These are phyloP conservation scores for Carex parvula DNA, from an alignment of 176 grass and related monocot species.

Conservation along the genomic window DNA sequence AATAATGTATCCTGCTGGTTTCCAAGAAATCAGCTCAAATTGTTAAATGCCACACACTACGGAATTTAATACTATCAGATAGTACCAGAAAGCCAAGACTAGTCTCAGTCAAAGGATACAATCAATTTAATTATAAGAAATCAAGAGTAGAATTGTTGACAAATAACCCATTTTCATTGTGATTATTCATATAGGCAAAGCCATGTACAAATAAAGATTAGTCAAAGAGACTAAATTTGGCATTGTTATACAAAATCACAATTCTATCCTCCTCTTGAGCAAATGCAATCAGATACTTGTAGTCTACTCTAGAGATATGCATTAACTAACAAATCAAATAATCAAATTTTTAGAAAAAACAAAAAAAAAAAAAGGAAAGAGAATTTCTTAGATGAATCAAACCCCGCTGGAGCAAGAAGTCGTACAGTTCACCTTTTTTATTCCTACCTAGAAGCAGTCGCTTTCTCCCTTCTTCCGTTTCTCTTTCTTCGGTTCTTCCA, in stretches of 20 bases:
- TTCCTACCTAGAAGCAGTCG: background rate
- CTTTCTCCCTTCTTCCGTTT: background rate
- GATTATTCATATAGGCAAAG: background rate
- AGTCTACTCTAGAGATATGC: background rate
- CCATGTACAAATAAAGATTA: too few relatives aligned
- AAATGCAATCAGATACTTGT: slow-evolving; percentile 4
- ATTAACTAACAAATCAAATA: background rate
- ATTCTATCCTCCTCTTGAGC: background rate
- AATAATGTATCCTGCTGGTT: background rate
- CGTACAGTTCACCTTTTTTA: background rate
- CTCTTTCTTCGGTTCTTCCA: background rate
- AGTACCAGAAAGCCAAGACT: background rate
- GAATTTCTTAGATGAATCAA: background rate
- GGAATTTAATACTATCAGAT: background rate
- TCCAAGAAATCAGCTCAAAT: background rate
- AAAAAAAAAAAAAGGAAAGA: background rate
- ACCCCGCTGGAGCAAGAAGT: background rate
- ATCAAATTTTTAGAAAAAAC: too few relatives aligned
- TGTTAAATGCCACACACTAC: background rate
- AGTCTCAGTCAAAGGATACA: background rate
- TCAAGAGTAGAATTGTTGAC: background rate
- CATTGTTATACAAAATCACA: background rate
- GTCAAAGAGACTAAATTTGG: background rate
- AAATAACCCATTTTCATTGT: background rate
- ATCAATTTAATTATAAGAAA: background rate